Evolutionary conservation across 768 basidiomycete genomes (phyloP).

Genomic region (Suillus tomentosus): DNA sequence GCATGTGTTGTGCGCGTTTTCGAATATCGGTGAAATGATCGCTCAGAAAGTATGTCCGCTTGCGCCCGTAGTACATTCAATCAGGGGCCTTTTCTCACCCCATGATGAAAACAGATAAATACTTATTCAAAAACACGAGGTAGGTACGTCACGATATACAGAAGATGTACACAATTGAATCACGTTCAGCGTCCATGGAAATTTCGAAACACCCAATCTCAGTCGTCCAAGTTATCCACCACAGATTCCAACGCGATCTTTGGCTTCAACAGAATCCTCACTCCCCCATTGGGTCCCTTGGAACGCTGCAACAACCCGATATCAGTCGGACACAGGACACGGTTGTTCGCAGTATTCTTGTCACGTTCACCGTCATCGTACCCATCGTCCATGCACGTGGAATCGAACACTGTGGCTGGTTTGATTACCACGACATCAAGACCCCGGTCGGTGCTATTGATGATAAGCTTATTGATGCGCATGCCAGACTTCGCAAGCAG

Average conservation of each 20-base stretch:
- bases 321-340: conserved; percentile 40
- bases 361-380: conserved; percentile 30
- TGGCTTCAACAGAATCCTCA: conserved; percentile 37
- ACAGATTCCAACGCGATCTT: conserved; percentile 42
- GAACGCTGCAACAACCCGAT: conserved; percentile 37
- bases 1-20: conserved; percentile 6
- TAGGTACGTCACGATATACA: conserved; percentile 1
- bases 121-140: background rate
- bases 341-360: conserved; percentile 15
- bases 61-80: conserved; percentile 3
- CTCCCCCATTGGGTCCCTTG: conserved; percentile 25
- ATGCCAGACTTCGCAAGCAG: conserved; percentile 47
- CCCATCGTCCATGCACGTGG: conserved; percentile 32
- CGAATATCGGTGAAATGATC: background rate
- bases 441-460: conserved; percentile 34
- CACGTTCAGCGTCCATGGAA: background rate
- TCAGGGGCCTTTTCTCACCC: conserved; percentile 1
- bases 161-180: background rate
- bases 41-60: conserved; percentile 5
- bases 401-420: conserved; percentile 29
- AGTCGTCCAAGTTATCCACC: conserved; percentile 36
- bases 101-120: background rate
- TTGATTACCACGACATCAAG: conserved; percentile 31
- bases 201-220: conserved; percentile 5
- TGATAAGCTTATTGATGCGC: conserved; percentile 44